phyloP scores from a whole-genome alignment of 2,329 filamentous ascomycete genomes.

The Phialophora tarda region DNA sequence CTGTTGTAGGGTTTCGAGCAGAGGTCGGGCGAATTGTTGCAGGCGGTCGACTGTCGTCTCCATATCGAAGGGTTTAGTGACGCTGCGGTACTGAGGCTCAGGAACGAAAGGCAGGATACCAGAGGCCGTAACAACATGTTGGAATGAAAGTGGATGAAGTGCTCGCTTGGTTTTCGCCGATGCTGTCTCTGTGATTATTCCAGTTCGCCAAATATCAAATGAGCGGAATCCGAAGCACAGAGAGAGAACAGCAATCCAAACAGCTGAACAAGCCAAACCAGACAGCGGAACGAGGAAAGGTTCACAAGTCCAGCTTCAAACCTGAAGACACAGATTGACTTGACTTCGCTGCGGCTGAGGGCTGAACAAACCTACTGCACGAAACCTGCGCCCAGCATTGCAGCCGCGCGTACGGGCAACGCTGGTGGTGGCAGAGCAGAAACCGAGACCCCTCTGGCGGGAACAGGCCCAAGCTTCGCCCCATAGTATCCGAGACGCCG shows the following conservation, averaged over 20 bases:
- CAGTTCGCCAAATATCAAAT: background rate
- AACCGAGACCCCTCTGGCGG: background rate
- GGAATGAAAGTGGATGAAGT: background rate
- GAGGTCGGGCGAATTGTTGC: constrained; percentile 80
- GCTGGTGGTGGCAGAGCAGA: constrained; percentile 14
- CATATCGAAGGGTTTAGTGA: constrained; percentile 19
- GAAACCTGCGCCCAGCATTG: constrained; percentile 15
- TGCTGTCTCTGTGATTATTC: background rate
- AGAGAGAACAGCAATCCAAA: constrained; percentile 1
- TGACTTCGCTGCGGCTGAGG: constrained; percentile 11
- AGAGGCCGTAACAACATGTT: constrained; percentile 26
- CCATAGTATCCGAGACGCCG: constrained; percentile 2
- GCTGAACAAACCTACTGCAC: constrained; percentile 7
- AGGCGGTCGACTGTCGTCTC: constrained; percentile 54
- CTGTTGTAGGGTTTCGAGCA: constrained; percentile 75
- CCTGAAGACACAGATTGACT: constrained; percentile 6
- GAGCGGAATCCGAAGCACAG: background rate
- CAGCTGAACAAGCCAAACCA: background rate
- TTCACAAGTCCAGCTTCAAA: constrained; percentile 13
- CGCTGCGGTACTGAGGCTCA: constrained; percentile 26
- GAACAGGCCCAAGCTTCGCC: constrained; percentile 6
- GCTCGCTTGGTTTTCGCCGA: background rate
- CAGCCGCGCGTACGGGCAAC: constrained; percentile 15
- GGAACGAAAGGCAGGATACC: constrained; percentile 24
- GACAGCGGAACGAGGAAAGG: background rate